Conservation (phyloP, 1,139 yeast genomes). For the Yamadazyma mexicana region DNA sequence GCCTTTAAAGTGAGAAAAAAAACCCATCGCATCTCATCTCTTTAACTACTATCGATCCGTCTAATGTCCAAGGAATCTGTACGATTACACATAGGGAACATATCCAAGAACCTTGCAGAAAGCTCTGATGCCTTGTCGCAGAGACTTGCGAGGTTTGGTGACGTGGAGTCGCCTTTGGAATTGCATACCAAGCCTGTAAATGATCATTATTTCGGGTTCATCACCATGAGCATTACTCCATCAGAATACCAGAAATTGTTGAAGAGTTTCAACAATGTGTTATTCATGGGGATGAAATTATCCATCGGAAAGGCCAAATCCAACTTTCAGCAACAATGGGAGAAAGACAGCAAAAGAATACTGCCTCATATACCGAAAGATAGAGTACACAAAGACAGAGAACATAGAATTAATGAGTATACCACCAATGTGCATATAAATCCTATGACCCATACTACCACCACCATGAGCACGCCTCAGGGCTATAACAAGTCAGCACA, state of each 20-base stretch:
- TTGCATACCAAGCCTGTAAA: constrained; percentile 47
- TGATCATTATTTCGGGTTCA: constrained; percentile 65
- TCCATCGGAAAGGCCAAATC: constrained; percentile 50
- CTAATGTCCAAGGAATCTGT: constrained; percentile 15
- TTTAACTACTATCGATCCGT: background rate
- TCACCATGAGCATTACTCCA: constrained; percentile 55
- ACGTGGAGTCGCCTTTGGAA: constrained; percentile 42
- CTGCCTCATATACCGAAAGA: constrained; percentile 24
- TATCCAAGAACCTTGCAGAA: constrained; percentile 54
- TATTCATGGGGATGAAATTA: constrained; percentile 72
- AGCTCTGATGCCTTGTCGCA: constrained; percentile 40
- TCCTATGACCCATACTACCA: constrained; percentile 19
- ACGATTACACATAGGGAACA: constrained; percentile 69
- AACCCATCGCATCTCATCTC: constrained; percentile 7
- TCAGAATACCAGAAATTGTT: constrained; percentile 49
- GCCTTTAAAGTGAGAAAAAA: background rate
- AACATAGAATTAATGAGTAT: constrained; percentile 43
- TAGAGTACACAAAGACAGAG: constrained; percentile 33
- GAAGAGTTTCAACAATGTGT: constrained; percentile 62
- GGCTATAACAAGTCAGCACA: constrained; percentile 39
- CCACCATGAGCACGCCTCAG: constrained; percentile 16
- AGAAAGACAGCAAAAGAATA: constrained; percentile 33
- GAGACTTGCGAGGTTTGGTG: constrained; percentile 54
- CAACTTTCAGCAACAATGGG: constrained; percentile 40
- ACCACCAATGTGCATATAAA: constrained; percentile 30